Conservation (phyloP, 768 basidiomycete species). For the Leccinum ochraceum region DNA sequence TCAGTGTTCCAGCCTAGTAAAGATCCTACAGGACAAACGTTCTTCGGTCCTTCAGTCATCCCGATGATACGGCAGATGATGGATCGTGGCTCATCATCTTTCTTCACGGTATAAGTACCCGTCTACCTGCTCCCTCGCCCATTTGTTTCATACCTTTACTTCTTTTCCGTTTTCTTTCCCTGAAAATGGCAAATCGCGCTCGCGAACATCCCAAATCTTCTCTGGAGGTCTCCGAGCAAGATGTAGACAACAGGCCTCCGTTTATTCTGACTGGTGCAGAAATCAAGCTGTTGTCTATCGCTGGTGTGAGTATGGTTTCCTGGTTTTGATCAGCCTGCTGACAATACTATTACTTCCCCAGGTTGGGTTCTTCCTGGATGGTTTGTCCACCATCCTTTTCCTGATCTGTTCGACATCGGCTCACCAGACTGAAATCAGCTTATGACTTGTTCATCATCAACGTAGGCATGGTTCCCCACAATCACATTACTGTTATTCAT, state of each 20-base stretch:
- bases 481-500: not conserved
- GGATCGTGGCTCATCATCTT: not conserved
- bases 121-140: too few relatives aligned
- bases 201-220: slow-evolving; percentile 3
- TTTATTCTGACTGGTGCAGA: slow-evolving; percentile 47
- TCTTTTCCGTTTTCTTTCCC: not conserved
- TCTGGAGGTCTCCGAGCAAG: slow-evolving; percentile 32
- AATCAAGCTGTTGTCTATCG: slow-evolving; percentile 60
- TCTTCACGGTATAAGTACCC: too few relatives aligned
- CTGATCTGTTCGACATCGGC: not conserved
- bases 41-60: slow-evolving; percentile 3
- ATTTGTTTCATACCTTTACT: too few relatives aligned
- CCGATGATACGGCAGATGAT: not conserved
- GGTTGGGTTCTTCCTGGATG: slow-evolving; percentile 75
- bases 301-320: slow-evolving; percentile 45
- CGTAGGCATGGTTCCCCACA: slow-evolving; percentile 33
- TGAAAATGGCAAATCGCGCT: slow-evolving; percentile 13
- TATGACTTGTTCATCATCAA: slow-evolving; percentile 76
- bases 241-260: slow-evolving; percentile 35
- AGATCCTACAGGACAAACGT: slow-evolving; percentile 10
- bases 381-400: slow-evolving; percentile 34
- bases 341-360: slow-evolving; percentile 21
- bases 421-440: slow-evolving; percentile 39
- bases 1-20: not conserved
- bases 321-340: not conserved